Conservation (phyloP, 441 rosid genomes). For the Biscutella auriculata region DNA sequence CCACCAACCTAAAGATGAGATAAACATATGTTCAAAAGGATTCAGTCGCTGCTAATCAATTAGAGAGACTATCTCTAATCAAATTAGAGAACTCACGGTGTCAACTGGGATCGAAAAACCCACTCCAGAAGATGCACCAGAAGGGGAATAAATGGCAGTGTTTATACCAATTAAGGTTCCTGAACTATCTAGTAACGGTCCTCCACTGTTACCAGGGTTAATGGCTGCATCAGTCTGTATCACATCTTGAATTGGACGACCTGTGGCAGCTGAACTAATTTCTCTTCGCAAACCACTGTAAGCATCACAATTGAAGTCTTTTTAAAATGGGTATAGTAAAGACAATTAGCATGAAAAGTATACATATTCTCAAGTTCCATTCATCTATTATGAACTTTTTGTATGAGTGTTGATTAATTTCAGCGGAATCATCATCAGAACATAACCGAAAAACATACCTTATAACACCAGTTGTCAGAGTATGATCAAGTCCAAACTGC, state of each 20-base stretch:
- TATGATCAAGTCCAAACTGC: slow-evolving; percentile 97
- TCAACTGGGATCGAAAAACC: slow-evolving; percentile 98
- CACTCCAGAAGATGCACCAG: slow-evolving; percentile 98
- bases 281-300: slow-evolving; percentile 96
- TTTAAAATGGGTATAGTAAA: not conserved
- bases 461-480: slow-evolving; percentile 92
- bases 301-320: too few species aligned
- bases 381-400: not conserved
- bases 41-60: not conserved
- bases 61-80: not conserved
- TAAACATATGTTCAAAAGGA: not conserved
- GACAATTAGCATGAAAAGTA: not conserved
- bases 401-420: not conserved
- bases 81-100: slow-evolving; percentile 48
- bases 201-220: slow-evolving; percentile 97
- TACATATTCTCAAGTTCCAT: not conserved
- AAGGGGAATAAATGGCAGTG: slow-evolving; percentile 95
- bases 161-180: slow-evolving; percentile 88
- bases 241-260: slow-evolving; percentile 98
- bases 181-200: slow-evolving; percentile 90
- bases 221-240: slow-evolving; percentile 97
- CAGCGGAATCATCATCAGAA: not conserved
- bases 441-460: slow-evolving; percentile 32
- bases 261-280: slow-evolving; percentile 96
- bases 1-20: slow-evolving; percentile 58